Evolutionary conservation across 148 eudicot species (phyloP).

Genomic region (Salicornia ramosissima): DNA sequence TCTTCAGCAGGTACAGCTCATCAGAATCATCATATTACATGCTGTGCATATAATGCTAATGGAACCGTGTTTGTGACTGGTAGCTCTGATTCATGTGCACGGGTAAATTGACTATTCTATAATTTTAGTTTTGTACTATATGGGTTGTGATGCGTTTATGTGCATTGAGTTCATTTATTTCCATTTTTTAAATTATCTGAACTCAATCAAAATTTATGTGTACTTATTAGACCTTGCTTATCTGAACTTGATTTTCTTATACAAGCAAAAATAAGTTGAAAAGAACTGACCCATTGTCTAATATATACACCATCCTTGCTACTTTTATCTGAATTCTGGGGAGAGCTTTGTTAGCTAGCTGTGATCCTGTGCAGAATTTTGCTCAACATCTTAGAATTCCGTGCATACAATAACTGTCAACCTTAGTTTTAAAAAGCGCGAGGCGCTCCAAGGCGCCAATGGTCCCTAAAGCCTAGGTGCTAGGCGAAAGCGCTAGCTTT

Average conservation of each 20-base stretch:
- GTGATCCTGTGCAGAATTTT: background rate
- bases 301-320: background rate
- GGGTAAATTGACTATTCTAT: slow-evolving; percentile 48
- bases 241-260: too few species aligned
- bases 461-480: too few species aligned
- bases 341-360: background rate
- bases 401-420: background rate
- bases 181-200: too few species aligned
- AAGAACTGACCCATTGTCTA: too few species aligned
- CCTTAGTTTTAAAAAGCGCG: too few species aligned
- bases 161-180: too few species aligned
- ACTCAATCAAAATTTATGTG: too few species aligned
- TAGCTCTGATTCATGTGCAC: slow-evolving; percentile 89
- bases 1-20: slow-evolving; percentile 30
- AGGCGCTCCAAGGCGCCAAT: too few species aligned
- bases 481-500: too few species aligned
- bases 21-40: slow-evolving; percentile 65
- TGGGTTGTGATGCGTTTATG: background rate
- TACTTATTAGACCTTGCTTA: too few species aligned
- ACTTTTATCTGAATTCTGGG: background rate
- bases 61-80: slow-evolving; percentile 97
- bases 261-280: too few species aligned
- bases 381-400: background rate
- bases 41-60: slow-evolving; percentile 88
- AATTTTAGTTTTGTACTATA: background rate